Evolutionary conservation across 305 asterid genomes (phyloP).

Genomic region (Fraxinus baroniana): DNA sequence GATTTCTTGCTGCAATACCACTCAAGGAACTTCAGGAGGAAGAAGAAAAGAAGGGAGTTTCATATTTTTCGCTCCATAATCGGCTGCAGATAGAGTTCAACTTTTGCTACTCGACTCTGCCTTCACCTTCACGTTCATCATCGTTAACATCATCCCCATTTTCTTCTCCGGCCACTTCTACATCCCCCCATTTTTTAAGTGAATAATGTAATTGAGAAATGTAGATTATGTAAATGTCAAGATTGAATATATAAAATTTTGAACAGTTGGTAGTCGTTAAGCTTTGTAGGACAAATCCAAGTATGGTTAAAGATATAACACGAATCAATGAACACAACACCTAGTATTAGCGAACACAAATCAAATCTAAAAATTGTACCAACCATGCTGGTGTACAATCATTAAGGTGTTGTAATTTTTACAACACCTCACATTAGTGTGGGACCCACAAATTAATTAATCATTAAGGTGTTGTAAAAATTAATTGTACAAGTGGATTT

Average conservation of each 20-base stretch:
- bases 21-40: conserved; percentile 55
- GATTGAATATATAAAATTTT: neutral
- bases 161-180: conserved; percentile 42
- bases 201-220: neutral
- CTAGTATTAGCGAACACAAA: neutral
- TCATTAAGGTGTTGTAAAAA: no score
- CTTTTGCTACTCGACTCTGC: conserved; percentile 30
- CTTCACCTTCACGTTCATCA: conserved; percentile 26
- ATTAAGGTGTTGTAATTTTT: no score
- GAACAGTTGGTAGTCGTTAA: neutral
- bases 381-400: no score
- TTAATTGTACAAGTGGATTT: no score
- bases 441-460: no score
- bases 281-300: neutral
- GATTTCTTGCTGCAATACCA: conserved; percentile 68
- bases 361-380: neutral
- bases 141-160: conserved; percentile 54
- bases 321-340: neutral
- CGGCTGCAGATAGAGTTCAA: conserved; percentile 75
- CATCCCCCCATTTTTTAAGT: conserved; percentile 36
- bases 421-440: no score
- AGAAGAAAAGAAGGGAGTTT: conserved; percentile 50
- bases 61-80: conserved; percentile 53
- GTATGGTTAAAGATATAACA: neutral
- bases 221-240: conserved; percentile 6